Evolutionary conservation across 345 rosid genomes (phyloP), one percentile per base, ranked within the genome.

Genomic region (Cardamine occulta): DNA sequence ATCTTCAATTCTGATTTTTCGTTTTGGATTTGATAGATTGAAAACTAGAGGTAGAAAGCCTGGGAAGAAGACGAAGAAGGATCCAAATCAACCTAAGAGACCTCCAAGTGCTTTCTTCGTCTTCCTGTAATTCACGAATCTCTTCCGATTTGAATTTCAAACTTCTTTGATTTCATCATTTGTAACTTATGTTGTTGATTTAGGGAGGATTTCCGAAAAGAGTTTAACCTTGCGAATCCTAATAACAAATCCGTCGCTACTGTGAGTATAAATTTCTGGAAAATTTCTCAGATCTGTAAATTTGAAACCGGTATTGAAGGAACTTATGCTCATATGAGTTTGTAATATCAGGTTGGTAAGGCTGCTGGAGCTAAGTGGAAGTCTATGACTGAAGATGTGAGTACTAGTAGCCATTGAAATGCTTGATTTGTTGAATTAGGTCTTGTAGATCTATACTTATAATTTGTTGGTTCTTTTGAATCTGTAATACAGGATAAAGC

Each of bases 1-100:
- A 28, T 48, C 54, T 60, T 57, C 15, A 15, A 40, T 54, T 65
- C 19, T 61, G 29, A 26, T 62, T 39, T 39, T 17, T 14, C 37
- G 13, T 11, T 26, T 54, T 23, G 17, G 49, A 52, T 31, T 15
- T 54, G 47, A 11, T 24, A 73, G 93, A 78, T 42, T 89, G 65
- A 91, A 87, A 82, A 83, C 44, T 65, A 86, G 71, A 80, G 76
- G 83, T 61, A 79, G 78, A 70, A 85, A 84, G 73, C 68, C 86
- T 9, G 74, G 79, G 21, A 86, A 85, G 82, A 89, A 92, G 76
- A 83, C 89, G 0, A 82, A 83, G 10, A 91, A 91, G 80, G 97
- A 91, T 79, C 96, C 96, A 37, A 91, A 89, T 85, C 88, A 88
- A 77, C 97, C 97, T 4, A 91, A 91, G 87, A 86, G 93, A 74